Conservation (phyloP, 768 basidiomycete genomes). For the Rossbeevera mucosa region DNA sequence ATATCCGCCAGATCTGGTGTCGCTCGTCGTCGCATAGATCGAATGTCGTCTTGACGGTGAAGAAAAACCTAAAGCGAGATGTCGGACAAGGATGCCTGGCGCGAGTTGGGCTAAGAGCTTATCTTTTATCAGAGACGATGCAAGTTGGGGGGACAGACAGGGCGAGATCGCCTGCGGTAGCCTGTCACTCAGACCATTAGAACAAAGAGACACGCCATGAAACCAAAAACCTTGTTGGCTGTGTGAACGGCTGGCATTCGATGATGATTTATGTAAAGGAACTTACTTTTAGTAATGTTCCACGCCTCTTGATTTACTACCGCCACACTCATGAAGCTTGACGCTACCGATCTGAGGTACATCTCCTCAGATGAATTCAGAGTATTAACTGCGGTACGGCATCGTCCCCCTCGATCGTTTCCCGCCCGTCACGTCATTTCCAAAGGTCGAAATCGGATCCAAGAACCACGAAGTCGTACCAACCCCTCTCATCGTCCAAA, state of each 20-base stretch:
- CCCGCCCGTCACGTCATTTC: background rate
- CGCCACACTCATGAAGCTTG: slow-evolving; percentile 76
- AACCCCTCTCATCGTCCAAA: slow-evolving; percentile 80
- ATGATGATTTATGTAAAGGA: background rate
- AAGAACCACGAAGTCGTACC: slow-evolving; percentile 98
- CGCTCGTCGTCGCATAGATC: slow-evolving; percentile 36
- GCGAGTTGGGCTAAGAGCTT: background rate
- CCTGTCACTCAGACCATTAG: slow-evolving; percentile 12
- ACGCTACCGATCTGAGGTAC: slow-evolving; percentile 92
- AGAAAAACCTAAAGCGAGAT: slow-evolving; percentile 15
- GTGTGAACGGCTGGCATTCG: slow-evolving; percentile 18
- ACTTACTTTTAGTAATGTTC: slow-evolving; percentile 6
- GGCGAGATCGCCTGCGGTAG: slow-evolving; percentile 19
- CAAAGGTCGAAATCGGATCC: slow-evolving; percentile 92
- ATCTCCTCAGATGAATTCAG: slow-evolving; percentile 89
- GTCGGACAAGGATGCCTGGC: background rate
- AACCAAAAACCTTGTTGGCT: slow-evolving; percentile 34
- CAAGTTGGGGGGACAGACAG: slow-evolving; percentile 11
- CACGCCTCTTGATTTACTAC: background rate
- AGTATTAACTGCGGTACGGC: slow-evolving; percentile 83
- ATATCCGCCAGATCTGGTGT: slow-evolving; percentile 45
- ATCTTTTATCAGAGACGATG: slow-evolving; percentile 15
- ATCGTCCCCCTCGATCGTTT: background rate
- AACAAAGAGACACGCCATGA: background rate
- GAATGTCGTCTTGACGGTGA: slow-evolving; percentile 23